Base-by-base conservation (phyloP, 2,329 filamentous ascomycete species). In the Pleomassaria siparia region DNA sequence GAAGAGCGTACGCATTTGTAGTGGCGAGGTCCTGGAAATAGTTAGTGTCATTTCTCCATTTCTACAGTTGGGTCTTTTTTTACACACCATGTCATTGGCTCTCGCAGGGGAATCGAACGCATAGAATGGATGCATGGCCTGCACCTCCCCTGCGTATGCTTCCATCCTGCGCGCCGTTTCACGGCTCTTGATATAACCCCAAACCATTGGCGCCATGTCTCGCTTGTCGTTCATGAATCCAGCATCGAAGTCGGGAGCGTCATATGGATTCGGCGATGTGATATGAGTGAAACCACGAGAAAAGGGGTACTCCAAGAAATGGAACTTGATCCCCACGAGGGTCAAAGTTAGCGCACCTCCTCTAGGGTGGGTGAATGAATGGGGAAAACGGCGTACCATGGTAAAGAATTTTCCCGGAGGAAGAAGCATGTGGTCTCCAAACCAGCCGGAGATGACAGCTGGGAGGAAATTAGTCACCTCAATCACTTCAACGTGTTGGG, bases 181-280 rank as follows among this genome's bases (percentile, higher is more conserved):
- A 47, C 87, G 85, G 2, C 85, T 88, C 74, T 90, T 90, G 76
- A 90, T 88, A 72, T 91, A 91, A 3, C 85, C 85, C 87, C 88
- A 91, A 5, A 91, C 86, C 67, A 69, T 89, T 8, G 88, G 87
- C 1, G 84, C 87, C 87, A 91, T 91, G 62, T 91, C 88, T 20
- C 88, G 80, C 72, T 89, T 86, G 71, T 91, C 88, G 60, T 89
- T 91, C 87, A 91, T 90, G 76, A 91, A 91, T 18, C 87, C 87
- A 1, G 86, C 81, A 65, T 91, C 88, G 59, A 91, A 91, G 73
- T 91, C 88, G 0, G 87, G 87, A 12, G 77, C 74, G 37, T 85
- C 87, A 63, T 91, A 91, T 13, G 86, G 85, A 58, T 88, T 81
- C 2, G 87, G 73, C n/a, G 81, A 86, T 50, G 76, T 79, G 65